phyloP scores from a whole-genome alignment of 139 green algal genomes.

The Picochlorum sp. region DNA sequence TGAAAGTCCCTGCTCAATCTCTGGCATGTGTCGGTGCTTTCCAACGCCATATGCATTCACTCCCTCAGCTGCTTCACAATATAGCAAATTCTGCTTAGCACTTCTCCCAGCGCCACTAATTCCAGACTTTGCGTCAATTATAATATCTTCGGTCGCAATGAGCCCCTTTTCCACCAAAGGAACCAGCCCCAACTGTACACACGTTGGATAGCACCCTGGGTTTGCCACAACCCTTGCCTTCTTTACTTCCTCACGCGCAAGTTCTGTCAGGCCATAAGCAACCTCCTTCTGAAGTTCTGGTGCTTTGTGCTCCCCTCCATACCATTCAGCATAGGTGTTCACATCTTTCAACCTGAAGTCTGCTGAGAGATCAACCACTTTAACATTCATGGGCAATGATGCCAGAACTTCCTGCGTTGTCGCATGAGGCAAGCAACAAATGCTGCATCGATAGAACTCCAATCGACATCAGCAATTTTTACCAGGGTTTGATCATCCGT shows the following conservation, averaged over 20 bases:
- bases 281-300: constrained; percentile 90
- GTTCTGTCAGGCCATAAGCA: constrained; percentile 94
- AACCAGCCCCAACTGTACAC: constrained; percentile 71
- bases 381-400: constrained; percentile 68
- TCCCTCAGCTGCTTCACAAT: constrained; percentile 80
- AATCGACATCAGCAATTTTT: constrained; percentile 88
- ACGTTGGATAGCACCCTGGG: constrained; percentile 95
- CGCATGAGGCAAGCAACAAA: constrained; percentile 95
- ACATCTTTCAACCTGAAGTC: constrained; percentile 89
- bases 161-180: constrained; percentile 67
- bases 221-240: constrained; percentile 90
- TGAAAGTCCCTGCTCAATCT: constrained; percentile 88
- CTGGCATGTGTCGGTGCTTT: constrained; percentile 87
- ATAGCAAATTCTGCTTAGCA: constrained; percentile 89
- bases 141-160: constrained; percentile 82
- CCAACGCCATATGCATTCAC: constrained; percentile 78
- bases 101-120: constrained; percentile 80
- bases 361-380: constrained; percentile 92
- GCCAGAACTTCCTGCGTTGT: constrained; percentile 90
- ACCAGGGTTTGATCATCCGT: constrained; percentile 55
- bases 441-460: constrained; percentile 71
- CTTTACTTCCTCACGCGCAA: constrained; percentile 61
- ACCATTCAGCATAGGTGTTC: constrained; percentile 88
- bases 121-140: constrained; percentile 95
- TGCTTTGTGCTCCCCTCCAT: constrained; percentile 80